Evolutionary conservation across 345 rosid species (phyloP).

Genomic region (Moringa oleifera): DNA sequence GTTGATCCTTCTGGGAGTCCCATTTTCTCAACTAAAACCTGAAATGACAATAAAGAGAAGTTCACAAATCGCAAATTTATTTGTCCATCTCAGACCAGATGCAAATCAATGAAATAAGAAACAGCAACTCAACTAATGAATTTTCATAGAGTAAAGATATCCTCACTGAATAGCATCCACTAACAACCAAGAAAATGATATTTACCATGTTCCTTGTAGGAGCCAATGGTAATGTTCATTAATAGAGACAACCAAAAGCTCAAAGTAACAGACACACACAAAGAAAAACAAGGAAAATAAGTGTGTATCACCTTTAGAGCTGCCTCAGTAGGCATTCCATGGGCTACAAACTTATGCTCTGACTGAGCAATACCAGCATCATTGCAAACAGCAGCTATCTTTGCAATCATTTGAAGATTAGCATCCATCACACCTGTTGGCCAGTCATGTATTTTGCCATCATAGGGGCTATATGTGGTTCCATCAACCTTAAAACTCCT

Average conservation of each 20-base stretch:
- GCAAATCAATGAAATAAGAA: background rate
- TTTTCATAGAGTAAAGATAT: background rate
- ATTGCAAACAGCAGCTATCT: constrained; percentile 59
- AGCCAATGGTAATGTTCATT: no score
- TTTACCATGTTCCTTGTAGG: no score
- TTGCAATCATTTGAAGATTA: constrained; percentile 64
- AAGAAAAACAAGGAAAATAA: background rate
- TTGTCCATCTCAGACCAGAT: constrained; percentile 3
- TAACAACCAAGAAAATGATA: no score
- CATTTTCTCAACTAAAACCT: constrained; percentile 80
- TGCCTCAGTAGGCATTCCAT: constrained; percentile 79
- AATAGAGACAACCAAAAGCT: background rate
- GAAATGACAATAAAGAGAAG: constrained; percentile 6
- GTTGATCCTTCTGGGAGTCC: constrained; percentile 38
- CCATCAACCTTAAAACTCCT: constrained; percentile 62
- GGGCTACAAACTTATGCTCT: constrained; percentile 48
- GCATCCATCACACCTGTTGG: constrained; percentile 43
- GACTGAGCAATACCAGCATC: constrained; percentile 50
- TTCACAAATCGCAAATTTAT: background rate
- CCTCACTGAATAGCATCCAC: background rate
- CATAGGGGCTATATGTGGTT: constrained; percentile 50
- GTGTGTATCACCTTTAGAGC: constrained; percentile 49
- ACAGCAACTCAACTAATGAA: background rate
- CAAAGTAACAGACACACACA: background rate
- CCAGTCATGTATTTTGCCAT: constrained; percentile 65